Conservation (phyloP, 352 stramenopile genomes). For the Globisporangium okanoganense region DNA sequence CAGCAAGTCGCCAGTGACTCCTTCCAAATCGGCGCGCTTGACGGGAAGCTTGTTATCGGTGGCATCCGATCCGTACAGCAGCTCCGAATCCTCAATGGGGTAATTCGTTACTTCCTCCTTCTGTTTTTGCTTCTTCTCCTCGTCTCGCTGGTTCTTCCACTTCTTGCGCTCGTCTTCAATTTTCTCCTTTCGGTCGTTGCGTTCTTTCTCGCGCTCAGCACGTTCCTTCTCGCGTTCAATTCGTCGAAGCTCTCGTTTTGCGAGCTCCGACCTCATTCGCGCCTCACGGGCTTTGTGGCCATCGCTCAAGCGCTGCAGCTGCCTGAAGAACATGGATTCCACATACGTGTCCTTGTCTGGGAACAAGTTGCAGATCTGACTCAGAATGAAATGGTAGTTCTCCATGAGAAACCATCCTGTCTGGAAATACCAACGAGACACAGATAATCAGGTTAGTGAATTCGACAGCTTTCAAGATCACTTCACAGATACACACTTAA, state of each 20-base stretch:
- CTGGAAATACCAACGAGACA: slow-evolving; percentile 24
- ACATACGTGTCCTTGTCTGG: slow-evolving; percentile 71
- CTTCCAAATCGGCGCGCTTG: slow-evolving; percentile 33
- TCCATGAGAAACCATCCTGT: slow-evolving; percentile 83
- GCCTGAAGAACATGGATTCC: slow-evolving; percentile 85
- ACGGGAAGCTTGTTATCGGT: slow-evolving; percentile 34
- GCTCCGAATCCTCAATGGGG: slow-evolving; percentile 65
- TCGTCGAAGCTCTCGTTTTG: slow-evolving; percentile 56
- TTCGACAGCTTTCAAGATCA: neutral
- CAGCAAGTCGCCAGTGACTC: slow-evolving; percentile 50
- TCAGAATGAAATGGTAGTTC: slow-evolving; percentile 77
- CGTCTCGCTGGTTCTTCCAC: slow-evolving; percentile 50
- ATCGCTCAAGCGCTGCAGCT: slow-evolving; percentile 70
- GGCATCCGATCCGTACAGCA: slow-evolving; percentile 41
- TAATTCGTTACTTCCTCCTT: slow-evolving; percentile 64
- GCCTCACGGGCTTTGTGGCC: slow-evolving; percentile 56
- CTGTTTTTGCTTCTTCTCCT: slow-evolving; percentile 48
- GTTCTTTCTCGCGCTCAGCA: slow-evolving; percentile 56
- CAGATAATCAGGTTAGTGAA: slow-evolving; percentile 5
- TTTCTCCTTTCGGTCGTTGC: slow-evolving; percentile 35
- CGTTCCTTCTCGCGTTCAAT: slow-evolving; percentile 55
- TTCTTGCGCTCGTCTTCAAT: slow-evolving; percentile 45
- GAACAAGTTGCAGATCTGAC: slow-evolving; percentile 76
- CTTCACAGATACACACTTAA: slow-evolving; percentile 1
- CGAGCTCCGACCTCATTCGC: slow-evolving; percentile 52